A percentile compares a stretch with the other conserved stretches of the same genome.
Conservation (phyloP, 305 asterid species). For the Stenogyne calaminthoides region DNA sequence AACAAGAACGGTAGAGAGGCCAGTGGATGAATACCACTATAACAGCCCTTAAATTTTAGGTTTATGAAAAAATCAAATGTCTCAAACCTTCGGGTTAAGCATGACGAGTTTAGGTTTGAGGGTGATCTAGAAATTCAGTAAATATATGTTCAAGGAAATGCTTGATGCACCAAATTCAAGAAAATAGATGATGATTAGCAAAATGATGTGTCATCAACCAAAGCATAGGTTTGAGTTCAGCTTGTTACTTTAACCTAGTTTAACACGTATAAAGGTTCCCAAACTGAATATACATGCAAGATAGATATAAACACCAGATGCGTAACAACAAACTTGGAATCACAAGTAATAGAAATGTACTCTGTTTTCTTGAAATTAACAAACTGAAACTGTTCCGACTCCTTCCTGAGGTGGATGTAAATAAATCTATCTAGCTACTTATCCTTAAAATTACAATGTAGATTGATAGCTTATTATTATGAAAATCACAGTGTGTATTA, state of each 20-base stretch:
- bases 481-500: neutral
- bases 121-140: neutral
- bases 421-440: neutral
- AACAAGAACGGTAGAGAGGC: neutral
- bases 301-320: conserved; percentile 2
- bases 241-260: neutral
- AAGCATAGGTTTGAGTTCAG: conserved; percentile 12
- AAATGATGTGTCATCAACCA: neutral
- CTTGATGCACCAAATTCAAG: neutral
- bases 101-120: conserved; percentile 1
- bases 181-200: neutral
- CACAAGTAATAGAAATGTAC: neutral
- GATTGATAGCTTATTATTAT: neutral
- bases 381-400: neutral
- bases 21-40: neutral
- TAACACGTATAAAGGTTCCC: neutral
- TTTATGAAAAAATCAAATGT: conserved; percentile 9
- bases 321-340: neutral
- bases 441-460: neutral
- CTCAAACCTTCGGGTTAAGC: neutral
- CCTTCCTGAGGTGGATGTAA: neutral
- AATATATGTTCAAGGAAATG: neutral
- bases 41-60: neutral
- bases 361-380: neutral
- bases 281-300: too few species aligned